phyloP scores from a whole-genome alignment of 768 basidiomycete species.

The Leccinum sublutescens region DNA sequence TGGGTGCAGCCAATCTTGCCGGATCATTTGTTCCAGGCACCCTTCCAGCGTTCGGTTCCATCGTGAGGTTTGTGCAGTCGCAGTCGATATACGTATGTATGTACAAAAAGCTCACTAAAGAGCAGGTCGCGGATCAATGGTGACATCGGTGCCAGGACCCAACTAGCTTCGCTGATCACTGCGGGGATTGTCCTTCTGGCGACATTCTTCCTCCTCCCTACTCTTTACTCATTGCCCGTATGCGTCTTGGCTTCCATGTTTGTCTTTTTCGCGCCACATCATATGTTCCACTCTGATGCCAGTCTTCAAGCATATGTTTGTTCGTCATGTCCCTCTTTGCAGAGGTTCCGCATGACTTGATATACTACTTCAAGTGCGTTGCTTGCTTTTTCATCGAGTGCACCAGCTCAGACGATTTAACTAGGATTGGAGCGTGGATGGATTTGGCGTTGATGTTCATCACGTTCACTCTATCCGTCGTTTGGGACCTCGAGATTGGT shows the following conservation, averaged over 20 bases:
- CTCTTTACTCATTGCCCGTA: constrained; percentile 85
- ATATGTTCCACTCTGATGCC: constrained; percentile 10
- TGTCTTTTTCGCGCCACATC: constrained; percentile 27
- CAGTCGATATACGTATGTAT: background rate
- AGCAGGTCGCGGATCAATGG: constrained; percentile 81
- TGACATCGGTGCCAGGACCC: constrained; percentile 83
- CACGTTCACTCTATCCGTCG: constrained; percentile 83
- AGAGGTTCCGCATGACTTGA: constrained; percentile 85
- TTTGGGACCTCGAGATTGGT: constrained; percentile 92
- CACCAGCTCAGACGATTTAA: background rate
- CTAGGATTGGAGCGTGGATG: constrained; percentile 84
- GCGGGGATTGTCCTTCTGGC: constrained; percentile 73
- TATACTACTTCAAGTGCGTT: constrained; percentile 78
- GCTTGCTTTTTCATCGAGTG: background rate
- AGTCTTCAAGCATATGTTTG: constrained; percentile 63
- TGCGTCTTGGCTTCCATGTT: constrained; percentile 87
- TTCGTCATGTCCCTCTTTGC: constrained; percentile 82
- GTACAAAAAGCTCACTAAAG: background rate
- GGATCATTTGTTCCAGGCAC: constrained; percentile 85
- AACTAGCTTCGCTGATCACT: constrained; percentile 83
- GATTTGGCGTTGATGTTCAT: constrained; percentile 84
- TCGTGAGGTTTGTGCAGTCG: constrained; percentile 63
- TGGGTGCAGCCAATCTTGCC: constrained; percentile 76
- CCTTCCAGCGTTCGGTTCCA: constrained; percentile 89
- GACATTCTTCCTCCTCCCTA: constrained; percentile 87